Base-by-base conservation (phyloP, 106 monocot genomes). In the Phalaenopsis aphrodite region DNA sequence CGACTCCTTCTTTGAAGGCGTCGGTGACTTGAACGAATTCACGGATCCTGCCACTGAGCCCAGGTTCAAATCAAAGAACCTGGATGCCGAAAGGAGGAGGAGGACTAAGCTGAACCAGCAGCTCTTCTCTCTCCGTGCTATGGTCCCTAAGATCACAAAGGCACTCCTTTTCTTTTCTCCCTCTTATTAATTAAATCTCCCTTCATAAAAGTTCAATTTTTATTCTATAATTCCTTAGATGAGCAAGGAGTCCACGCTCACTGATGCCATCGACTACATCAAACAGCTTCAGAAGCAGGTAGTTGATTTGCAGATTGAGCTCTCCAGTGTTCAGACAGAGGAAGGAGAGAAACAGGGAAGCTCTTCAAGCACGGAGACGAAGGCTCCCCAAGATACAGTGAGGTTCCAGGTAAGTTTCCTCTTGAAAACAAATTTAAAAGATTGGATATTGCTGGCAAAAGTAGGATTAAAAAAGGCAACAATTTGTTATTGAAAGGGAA, bases 91-190 rank as follows among this genome's bases (percentile, higher is more conserved):
- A 84, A 86, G 97, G 84, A 85, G 87, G 80, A 87, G 97, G 72
- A 85, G 97, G 79, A 84, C 56, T 56, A 98, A 89, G 82, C 94
- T 94, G 75, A 98, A 98, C 65, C 18, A 52, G 24, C 89, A 80
- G 41, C 80, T 94, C 79, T 86, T 83, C 38, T 48, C 86, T 39
- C 89, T 98, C 39, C 79, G 97, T 55, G 78, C 94, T 41, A 85
- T 94, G 42, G 97, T 98, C 3, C 97, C 97, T 61, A 94, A 89
- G 36, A 97, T 97, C 58, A 90, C 97, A 1, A 98, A 98, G 94
- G 96, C 52, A 84, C 75, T 55, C 8, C 9, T 12, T 42, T 21
- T 6, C 16, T 18, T 52, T 58, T 46, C 3, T 55, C 18, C 41
- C 77, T 47, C 24, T 36, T 10, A 65, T 46, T 37, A 43, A 18